Evolutionary conservation across 1,284 basidiomycete genomes (phyloP), one percentile per base, ranked within the genome.

Genomic region (Heterobasidion parviporum): DNA sequence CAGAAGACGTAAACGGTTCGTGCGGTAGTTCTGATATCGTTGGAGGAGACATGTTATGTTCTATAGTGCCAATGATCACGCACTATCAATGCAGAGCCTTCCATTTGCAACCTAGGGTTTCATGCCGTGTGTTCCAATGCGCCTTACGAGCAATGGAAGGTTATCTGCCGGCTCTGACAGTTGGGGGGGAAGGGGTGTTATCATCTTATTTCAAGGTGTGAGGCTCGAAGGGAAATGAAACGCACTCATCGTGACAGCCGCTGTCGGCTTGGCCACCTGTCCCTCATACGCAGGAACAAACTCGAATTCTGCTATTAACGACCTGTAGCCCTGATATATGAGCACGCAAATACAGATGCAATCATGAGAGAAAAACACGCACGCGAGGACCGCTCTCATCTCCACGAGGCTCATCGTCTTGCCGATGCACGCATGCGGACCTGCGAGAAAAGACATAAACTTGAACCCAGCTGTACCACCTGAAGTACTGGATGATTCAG

Each of bases 361-460:
- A 18, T 51, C 10, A 20, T 26, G 12, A 18, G 10, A 7, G 10
- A 10, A 47, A 32, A 32, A 14, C 8, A 52, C 54, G 36, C 32
- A 55, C 54, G 54, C 54, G 4, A 74, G 55, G 12, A 75, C 71
- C 47, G 72, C 73, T 60, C 79, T 79, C 77, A 79, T 80, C 63
- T 80, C 78, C 38, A 74, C 70, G 20, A 79, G 71, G 0, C 76
- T 70, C 78, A 80, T 79, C 0, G 76, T 78, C 63, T 73, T 77
- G 3, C 75, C 76, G 45, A 78, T 79, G 60, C 76, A 78, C 2
- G 67, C 74, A 53, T 78, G 77, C 6, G 77, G 76, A 1, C 77
- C 77, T 6, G 71, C 68, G 53, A 78, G 68, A 63, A 79, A 78
- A 0, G 74, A 73, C 18, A 77, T 62, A 3, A 74, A 63, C 2